A percentile compares a stretch with the other conserved stretches of the same genome.
Evolutionary conservation across 148 eudicot species (phyloP).

Genomic region (Heliosperma pusillum): DNA sequence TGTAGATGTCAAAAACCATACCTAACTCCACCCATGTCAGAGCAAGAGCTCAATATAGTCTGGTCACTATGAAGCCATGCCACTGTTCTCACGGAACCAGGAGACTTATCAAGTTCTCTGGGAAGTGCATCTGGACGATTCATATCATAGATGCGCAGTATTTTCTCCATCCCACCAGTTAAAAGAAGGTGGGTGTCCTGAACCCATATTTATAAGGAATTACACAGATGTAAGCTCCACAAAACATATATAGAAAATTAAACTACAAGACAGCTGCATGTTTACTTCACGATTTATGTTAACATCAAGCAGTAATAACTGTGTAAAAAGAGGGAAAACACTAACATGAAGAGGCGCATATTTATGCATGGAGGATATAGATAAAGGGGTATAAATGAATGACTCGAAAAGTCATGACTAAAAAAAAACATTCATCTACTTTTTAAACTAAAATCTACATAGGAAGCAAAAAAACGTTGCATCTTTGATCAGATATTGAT

Average conservation of each 20-base stretch:
- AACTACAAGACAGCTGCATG: not conserved
- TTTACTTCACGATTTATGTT: conserved; percentile 6
- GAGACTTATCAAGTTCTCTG: conserved; percentile 81
- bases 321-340: not conserved
- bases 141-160: conserved; percentile 80
- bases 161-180: conserved; percentile 92
- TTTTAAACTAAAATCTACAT: too few species aligned
- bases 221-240: not conserved
- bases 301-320: not conserved
- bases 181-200: conserved; percentile 71
- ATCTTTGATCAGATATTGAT: too few species aligned
- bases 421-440: too few species aligned
- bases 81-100: conserved; percentile 87
- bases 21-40: conserved; percentile 94
- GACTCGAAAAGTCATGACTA: too few species aligned
- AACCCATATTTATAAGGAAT: conserved; percentile 6
- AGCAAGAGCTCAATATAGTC: conserved; percentile 81
- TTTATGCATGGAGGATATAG: too few species aligned
- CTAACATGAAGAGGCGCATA: not conserved
- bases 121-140: conserved; percentile 90
- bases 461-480: too few species aligned
- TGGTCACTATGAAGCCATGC: conserved; percentile 95
- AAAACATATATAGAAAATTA: not conserved
- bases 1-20: conserved; percentile 24
- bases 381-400: too few species aligned